Evolutionary conservation across 164 flowering plant species (phyloP).

Genomic region (Paratinospora sagittata): DNA sequence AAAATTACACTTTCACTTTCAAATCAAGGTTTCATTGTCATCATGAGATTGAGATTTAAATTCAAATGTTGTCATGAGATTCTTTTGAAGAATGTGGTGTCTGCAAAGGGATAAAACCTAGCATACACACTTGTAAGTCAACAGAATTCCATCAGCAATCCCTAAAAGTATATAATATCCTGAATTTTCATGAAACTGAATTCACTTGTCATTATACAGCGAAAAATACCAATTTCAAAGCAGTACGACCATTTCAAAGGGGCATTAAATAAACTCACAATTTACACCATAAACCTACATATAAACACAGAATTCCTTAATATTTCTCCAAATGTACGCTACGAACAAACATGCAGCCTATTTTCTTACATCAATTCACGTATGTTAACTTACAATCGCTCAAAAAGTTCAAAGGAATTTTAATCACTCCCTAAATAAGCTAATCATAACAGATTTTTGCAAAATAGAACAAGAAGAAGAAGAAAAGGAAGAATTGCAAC

Average conservation of each 20-base stretch:
- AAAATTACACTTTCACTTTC: not conserved
- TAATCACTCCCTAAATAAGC: too few relatives aligned
- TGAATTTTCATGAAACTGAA: not conserved
- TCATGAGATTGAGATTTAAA: not conserved
- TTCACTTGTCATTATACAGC: not conserved
- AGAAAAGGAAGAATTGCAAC: too few relatives aligned
- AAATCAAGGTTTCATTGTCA: not conserved
- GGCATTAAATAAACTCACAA: not conserved
- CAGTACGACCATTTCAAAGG: not conserved
- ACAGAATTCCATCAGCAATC: not conserved
- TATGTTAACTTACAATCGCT: too few relatives aligned
- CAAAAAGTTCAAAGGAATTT: too few relatives aligned
- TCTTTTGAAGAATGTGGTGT: not conserved
- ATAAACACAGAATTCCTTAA: too few relatives aligned
- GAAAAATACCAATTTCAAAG: not conserved
- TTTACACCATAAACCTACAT: too few relatives aligned
- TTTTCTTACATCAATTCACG: too few relatives aligned
- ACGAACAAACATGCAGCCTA: too few relatives aligned
- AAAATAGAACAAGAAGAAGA: too few relatives aligned
- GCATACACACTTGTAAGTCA: not conserved
- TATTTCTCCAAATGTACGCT: not conserved
- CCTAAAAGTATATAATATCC: not conserved
- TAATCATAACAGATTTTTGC: too few relatives aligned
- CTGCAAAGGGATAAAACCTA: not conserved
- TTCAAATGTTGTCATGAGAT: not conserved